Percentiles rank a stretch among this genome's conserved stretches.
phyloP scores from a whole-genome alignment of 148 eudicot genomes.

The Rhododendron molle region DNA sequence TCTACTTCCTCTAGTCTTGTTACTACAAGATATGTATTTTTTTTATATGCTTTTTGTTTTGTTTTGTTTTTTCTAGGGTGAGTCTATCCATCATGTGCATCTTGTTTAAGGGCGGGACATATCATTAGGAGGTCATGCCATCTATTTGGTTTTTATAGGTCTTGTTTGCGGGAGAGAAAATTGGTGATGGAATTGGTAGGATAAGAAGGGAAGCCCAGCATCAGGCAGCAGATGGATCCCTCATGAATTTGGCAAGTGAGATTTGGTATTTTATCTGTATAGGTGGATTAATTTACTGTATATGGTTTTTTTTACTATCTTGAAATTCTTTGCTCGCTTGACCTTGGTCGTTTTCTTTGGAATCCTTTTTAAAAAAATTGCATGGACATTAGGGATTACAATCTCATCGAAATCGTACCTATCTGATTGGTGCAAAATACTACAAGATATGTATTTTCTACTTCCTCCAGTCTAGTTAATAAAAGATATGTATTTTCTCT shows the following conservation, averaged over 20 bases:
- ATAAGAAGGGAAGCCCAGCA: constrained; percentile 59
- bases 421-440: no score
- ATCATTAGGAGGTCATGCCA: background rate
- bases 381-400: no score
- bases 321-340: no score
- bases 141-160: constrained; percentile 36
- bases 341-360: no score
- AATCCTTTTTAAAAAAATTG: no score
- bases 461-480: no score
- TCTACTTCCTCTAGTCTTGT: background rate
- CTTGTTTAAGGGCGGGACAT: background rate
- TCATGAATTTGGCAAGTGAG: constrained; percentile 56
- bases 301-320: no score
- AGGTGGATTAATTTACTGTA: no score
- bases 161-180: constrained; percentile 57
- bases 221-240: constrained; percentile 53
- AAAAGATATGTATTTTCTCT: no score
- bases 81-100: background rate
- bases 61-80: background rate
- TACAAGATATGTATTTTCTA: no score
- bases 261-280: background rate
- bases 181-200: constrained; percentile 52
- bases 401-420: no score
- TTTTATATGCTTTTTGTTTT: background rate
- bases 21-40: background rate